Percentiles rank a stretch among this genome's conserved stretches.
Evolutionary conservation across 106 monocot genomes (phyloP).

Genomic region (Dactylorhiza incarnata): DNA sequence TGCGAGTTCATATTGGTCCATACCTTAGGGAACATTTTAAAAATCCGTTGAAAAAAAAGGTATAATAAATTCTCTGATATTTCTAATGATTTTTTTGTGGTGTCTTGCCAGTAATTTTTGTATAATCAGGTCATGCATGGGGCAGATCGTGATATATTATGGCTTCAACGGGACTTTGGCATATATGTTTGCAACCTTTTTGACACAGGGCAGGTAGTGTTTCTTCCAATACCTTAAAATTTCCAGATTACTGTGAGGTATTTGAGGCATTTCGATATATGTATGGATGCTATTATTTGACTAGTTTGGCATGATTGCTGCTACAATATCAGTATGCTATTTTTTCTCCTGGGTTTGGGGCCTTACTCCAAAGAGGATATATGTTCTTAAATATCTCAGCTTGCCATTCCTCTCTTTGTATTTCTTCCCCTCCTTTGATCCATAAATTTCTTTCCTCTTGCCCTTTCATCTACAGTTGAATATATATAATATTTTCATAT

Average conservation of each 20-base stretch:
- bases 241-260: background rate
- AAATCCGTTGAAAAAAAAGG: constrained; percentile 91
- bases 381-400: too few relatives aligned
- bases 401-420: background rate
- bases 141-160: constrained; percentile 91
- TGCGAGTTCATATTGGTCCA: constrained; percentile 90
- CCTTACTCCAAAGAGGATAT: too few relatives aligned
- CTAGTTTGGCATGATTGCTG: background rate
- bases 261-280: background rate
- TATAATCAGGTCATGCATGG: constrained; percentile 90
- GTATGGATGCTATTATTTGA: background rate
- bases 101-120: background rate
- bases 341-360: too few relatives aligned
- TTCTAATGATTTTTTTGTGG: background rate
- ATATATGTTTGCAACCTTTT: constrained; percentile 97
- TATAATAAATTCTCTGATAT: background rate
- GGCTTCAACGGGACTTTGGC: constrained; percentile 97
- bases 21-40: constrained; percentile 84
- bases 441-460: background rate
- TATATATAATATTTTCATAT: background rate
- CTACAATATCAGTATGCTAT: background rate
- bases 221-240: background rate
- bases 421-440: background rate
- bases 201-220: constrained; percentile 90
- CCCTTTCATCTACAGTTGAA: background rate